Percentiles rank a stretch among this genome's conserved stretches.
phyloP scores from a whole-genome alignment of 306 rosid genomes.

The Parietaria judaica region DNA sequence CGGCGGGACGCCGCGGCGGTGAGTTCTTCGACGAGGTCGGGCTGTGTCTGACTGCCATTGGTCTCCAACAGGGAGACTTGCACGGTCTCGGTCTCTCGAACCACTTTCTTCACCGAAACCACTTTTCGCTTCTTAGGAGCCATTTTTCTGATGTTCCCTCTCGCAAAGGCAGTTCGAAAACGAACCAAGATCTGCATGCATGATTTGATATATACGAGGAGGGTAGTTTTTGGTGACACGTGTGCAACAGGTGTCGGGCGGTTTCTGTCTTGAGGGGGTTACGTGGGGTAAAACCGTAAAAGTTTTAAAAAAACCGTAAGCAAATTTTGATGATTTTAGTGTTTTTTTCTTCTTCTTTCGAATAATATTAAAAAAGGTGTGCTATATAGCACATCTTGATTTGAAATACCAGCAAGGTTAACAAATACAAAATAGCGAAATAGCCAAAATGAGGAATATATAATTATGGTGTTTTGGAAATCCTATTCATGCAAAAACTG shows the following conservation, averaged over 20 bases:
- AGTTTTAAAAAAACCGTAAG: no score
- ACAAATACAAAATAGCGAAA: no score
- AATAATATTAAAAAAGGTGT: no score
- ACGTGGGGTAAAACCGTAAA: background rate
- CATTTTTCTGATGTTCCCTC: slow-evolving; percentile 15
- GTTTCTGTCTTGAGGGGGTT: background rate
- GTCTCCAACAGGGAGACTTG: slow-evolving; percentile 27
- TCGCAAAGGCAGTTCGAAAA: background rate
- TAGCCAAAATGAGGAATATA: no score
- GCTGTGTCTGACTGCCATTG: slow-evolving; percentile 6
- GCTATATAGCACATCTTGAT: no score
- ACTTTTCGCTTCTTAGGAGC: slow-evolving; percentile 33
- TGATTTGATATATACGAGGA: background rate
- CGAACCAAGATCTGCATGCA: no score
- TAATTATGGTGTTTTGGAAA: no score
- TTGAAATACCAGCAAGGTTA: no score
- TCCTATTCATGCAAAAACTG: no score
- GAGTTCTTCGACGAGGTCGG: background rate
- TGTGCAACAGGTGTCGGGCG: background rate
- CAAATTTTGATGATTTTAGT: no score
- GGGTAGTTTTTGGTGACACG: background rate
- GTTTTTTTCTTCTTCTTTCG: no score
- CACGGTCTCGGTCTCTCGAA: slow-evolving; percentile 15
- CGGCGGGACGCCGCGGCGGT: background rate
- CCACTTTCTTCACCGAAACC: slow-evolving; percentile 24